Base-by-base conservation (phyloP, 2,329 filamentous ascomycete species). In the Scolecobasidium constrictum region DNA sequence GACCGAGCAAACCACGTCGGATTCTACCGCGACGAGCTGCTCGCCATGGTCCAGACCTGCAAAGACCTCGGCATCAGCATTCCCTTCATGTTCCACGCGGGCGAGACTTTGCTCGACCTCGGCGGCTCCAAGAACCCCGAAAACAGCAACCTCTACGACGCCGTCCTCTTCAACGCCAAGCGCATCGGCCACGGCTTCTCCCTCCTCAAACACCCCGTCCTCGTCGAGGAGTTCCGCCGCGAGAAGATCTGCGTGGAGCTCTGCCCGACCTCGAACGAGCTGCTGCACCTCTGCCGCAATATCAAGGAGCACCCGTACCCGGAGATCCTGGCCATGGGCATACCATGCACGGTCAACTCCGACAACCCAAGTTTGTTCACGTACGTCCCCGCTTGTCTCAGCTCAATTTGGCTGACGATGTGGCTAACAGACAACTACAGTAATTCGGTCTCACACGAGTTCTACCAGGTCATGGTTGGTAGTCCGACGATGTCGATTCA, bases 191-290 rank as follows among this genome's bases (percentile, higher is more conserved):
- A 87, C 52, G 82, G 82, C 1, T 86, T 81, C 50, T 76, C 82
- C 0, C 62, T 86, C 3, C 66, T 79, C 12, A 73, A 77, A 44
- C 82, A 86, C 54, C 77, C 77, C 0, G 63, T 73, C 28, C 62
- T 86, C n/a, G 74, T 85, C 60, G 64, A 78, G 48, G 63, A 71
- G 39, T 83, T 85, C 71, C 78, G 74, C 57, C 60, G 67, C 45
- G 65, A 66, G n/a, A 66, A 69, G 7, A 73, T 86, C 23, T 84
- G 81, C 50, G 67, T 87, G n/a, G 83, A 87, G 62, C 64, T 83
- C 1, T 86, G 83, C 50, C 83, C 82, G 0, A 85, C 86, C 39
- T 86, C 81, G 1, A 87, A 86, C 53, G 83, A 87, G 64, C 66
- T 86, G 0, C 62, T 86, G 15, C 81, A 83, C 23, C 67, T 87